Evolutionary conservation across 148 eudicot species (phyloP).

Genomic region (Suaeda aralocaspica): DNA sequence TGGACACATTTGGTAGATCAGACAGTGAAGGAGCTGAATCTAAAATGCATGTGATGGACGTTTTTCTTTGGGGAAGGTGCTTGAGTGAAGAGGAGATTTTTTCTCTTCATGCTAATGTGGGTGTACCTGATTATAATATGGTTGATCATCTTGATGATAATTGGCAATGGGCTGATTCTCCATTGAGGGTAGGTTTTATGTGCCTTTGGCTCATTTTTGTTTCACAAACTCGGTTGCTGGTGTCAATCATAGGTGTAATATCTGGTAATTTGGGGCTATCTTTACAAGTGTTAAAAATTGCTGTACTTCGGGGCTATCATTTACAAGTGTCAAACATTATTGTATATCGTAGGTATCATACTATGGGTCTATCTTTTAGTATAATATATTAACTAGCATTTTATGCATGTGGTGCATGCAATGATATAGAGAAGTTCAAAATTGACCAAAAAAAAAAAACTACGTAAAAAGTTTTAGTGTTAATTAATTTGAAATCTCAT

Average conservation of each 20-base stretch:
- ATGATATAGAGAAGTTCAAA: too few species aligned
- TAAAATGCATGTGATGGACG: slow-evolving; percentile 97
- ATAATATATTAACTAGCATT: too few species aligned
- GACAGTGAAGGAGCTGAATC: slow-evolving; percentile 97
- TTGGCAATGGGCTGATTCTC: slow-evolving; percentile 96
- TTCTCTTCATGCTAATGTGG: slow-evolving; percentile 70
- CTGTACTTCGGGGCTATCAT: not conserved
- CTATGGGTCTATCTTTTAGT: too few species aligned
- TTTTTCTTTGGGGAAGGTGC: slow-evolving; percentile 98
- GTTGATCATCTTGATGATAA: slow-evolving; percentile 79
- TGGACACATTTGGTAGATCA: slow-evolving; percentile 94
- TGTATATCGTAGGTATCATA: not conserved
- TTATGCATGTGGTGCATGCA: too few species aligned
- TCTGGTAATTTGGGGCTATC: not conserved
- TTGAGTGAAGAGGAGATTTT: slow-evolving; percentile 90
- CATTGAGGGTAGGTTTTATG: slow-evolving; percentile 64
- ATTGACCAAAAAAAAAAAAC: too few species aligned
- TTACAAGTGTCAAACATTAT: not conserved
- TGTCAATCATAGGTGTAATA: not conserved
- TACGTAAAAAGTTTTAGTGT: too few species aligned
- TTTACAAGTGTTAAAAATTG: not conserved
- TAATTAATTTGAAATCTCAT: too few species aligned
- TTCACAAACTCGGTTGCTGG: not conserved
- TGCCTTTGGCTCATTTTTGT: slow-evolving; percentile 4
- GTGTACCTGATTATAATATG: slow-evolving; percentile 57